Conservation (phyloP, 2,329 filamentous ascomycete species). For the Cladosporium sp. region DNA sequence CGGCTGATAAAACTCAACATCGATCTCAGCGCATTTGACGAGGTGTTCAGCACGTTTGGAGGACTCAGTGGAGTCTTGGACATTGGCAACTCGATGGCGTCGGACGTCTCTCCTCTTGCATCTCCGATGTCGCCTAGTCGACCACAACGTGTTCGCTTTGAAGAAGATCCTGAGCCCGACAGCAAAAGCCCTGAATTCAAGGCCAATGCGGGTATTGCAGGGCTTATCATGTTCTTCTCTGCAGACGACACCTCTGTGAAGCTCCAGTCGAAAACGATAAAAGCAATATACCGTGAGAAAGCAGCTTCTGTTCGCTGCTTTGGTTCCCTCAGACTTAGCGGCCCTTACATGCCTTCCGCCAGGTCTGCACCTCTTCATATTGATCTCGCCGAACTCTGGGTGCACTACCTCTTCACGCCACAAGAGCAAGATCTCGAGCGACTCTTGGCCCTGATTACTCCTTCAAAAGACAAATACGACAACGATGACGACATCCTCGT, state of each 20-base stretch:
- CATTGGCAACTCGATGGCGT: slow-evolving; percentile 77
- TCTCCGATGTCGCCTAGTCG: slow-evolving; percentile 34
- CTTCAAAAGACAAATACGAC: slow-evolving; percentile 85
- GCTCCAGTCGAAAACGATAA: slow-evolving; percentile 65
- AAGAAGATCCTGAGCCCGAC: slow-evolving; percentile 34
- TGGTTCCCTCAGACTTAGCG: slow-evolving; percentile 49
- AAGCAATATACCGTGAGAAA: slow-evolving; percentile 65
- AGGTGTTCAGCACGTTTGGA: slow-evolving; percentile 63
- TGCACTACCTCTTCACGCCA: slow-evolving; percentile 69
- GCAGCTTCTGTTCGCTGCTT: slow-evolving; percentile 8
- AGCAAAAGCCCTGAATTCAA: slow-evolving; percentile 47
- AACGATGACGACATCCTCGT: slow-evolving; percentile 91
- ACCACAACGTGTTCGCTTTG: slow-evolving; percentile 54
- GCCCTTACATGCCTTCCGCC: slow-evolving; percentile 59
- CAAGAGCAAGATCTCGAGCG: slow-evolving; percentile 76
- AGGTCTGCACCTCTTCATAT: slow-evolving; percentile 43
- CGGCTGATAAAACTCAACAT: slow-evolving; percentile 71
- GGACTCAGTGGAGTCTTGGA: slow-evolving; percentile 88
- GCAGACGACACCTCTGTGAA: slow-evolving; percentile 62
- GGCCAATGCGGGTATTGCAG: slow-evolving; percentile 70
- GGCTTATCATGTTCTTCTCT: slow-evolving; percentile 65
- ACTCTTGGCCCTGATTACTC: slow-evolving; percentile 79
- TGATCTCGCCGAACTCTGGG: slow-evolving; percentile 59
- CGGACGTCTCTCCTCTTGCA: slow-evolving; percentile 53
- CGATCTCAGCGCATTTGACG: slow-evolving; percentile 76